Percentiles rank a stretch among this genome's conserved stretches.
These are phyloP conservation scores for Nicotiana noctiflora DNA, from an alignment of 257 asterid genomes.

Conservation along the genomic window DNA sequence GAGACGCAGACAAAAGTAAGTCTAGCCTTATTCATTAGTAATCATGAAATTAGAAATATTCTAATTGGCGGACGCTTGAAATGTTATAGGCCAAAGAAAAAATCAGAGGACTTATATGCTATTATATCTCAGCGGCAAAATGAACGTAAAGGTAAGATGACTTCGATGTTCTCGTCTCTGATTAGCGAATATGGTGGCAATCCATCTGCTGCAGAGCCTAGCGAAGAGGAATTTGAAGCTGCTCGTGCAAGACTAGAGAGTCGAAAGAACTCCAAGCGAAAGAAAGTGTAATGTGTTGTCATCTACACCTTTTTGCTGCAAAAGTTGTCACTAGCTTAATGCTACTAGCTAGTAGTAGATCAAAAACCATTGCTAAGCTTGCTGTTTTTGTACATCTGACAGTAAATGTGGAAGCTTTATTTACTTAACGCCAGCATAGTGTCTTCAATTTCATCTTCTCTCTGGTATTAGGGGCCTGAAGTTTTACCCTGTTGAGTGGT, in stretches of 20 bases:
- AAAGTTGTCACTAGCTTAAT: not conserved
- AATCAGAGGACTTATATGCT: conserved; percentile 55
- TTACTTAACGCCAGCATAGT: not conserved
- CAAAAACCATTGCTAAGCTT: not conserved
- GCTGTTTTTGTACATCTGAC: not conserved
- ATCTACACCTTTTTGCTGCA: not conserved
- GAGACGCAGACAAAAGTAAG: conserved; percentile 54
- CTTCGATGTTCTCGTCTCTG: conserved; percentile 72
- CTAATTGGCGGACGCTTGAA: not conserved
- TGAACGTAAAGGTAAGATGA: conserved; percentile 63
- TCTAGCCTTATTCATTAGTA: not conserved
- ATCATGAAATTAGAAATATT: not conserved
- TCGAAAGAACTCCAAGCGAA: conserved; percentile 45
- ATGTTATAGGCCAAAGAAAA: conserved; percentile 49
- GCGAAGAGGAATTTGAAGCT: conserved; percentile 88
- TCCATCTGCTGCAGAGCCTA: conserved; percentile 50
- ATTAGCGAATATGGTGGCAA: conserved; percentile 60
- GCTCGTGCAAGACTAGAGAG: conserved; percentile 57
- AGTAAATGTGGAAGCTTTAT: not conserved
- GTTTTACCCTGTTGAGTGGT: not conserved
- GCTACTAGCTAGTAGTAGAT: not conserved
- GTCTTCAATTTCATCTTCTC: not conserved
- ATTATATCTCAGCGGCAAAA: conserved; percentile 62
- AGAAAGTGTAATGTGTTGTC: conserved; percentile 19
- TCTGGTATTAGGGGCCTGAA: not conserved